Conservation (phyloP, 2,329 filamentous ascomycete genomes). For the Aspergillus fumigatus region DNA sequence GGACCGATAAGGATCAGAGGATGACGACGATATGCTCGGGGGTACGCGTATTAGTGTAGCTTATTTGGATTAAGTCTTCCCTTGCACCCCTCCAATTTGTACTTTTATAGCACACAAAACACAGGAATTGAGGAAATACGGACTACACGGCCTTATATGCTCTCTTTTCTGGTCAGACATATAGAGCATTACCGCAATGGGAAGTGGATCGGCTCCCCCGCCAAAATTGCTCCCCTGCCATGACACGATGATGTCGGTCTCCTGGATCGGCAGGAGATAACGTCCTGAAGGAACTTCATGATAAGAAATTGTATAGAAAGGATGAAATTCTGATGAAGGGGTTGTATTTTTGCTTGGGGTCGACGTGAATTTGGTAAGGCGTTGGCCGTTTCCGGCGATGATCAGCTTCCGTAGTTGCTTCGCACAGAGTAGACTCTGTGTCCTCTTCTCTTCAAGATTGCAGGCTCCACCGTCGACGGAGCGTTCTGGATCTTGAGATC, state of each 20-base stretch:
- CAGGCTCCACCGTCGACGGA: slow-evolving; percentile 3
- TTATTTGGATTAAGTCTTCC: background rate
- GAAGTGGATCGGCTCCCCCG: background rate
- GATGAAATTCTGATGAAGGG: background rate
- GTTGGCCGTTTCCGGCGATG: slow-evolving; percentile 8
- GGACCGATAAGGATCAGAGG: background rate
- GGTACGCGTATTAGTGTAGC: background rate
- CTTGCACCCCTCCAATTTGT: background rate
- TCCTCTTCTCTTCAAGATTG: slow-evolving; percentile 2
- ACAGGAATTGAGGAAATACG: background rate
- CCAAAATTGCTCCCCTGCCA: background rate
- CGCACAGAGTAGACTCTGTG: background rate
- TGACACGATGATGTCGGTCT: background rate
- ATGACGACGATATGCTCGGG: background rate
- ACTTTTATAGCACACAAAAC: background rate
- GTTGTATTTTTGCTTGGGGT: slow-evolving; percentile 5
- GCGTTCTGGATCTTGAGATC: background rate
- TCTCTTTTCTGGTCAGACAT: background rate
- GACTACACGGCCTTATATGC: background rate
- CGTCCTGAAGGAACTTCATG: background rate
- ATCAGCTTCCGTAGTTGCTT: background rate
- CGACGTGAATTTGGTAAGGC: background rate
- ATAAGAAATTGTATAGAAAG: background rate
- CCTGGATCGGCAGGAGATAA: slow-evolving; percentile 1
- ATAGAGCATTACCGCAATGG: background rate